phyloP scores from a whole-genome alignment of 148 eudicot species.

The Cornus kousa region DNA sequence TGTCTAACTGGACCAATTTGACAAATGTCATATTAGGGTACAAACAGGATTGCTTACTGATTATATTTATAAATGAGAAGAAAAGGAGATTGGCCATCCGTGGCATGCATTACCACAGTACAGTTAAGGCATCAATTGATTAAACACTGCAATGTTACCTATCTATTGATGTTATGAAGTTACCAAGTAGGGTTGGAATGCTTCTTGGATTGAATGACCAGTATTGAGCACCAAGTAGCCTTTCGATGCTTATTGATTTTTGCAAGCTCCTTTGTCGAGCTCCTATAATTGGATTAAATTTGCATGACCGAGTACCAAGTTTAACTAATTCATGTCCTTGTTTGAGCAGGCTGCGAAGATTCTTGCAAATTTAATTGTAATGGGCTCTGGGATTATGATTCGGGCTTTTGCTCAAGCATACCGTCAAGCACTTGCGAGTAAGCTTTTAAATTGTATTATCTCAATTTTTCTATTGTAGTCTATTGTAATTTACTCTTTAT shows the following conservation, averaged over 20 bases:
- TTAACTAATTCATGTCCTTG: not conserved
- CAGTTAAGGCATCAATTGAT: not conserved
- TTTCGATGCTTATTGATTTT: not conserved
- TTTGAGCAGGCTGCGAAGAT: constrained; percentile 57
- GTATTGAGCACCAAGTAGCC: not conserved
- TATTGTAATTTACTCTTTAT: not conserved
- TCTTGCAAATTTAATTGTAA: constrained; percentile 49
- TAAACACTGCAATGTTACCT: not conserved
- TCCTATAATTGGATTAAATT: not conserved
- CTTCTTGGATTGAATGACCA: not conserved
- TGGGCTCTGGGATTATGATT: constrained; percentile 63
- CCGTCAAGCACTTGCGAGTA: constrained; percentile 72
- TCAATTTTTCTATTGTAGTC: not conserved
- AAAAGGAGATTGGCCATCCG: not conserved
- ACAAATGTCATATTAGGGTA: no score
- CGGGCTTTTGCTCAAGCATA: constrained; percentile 77
- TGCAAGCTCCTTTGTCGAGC: not conserved
- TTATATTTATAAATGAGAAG: not conserved
- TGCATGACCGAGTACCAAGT: not conserved
- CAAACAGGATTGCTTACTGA: not conserved
- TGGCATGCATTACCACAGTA: no score
- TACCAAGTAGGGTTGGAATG: not conserved
- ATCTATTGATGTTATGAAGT: not conserved
- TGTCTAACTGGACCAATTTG: no score
- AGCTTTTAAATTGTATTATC: constrained; percentile 14